These are phyloP conservation scores for Penicillium nucicola DNA, from an alignment of 495 filamentous ascomycete species.

Conservation along the genomic window DNA sequence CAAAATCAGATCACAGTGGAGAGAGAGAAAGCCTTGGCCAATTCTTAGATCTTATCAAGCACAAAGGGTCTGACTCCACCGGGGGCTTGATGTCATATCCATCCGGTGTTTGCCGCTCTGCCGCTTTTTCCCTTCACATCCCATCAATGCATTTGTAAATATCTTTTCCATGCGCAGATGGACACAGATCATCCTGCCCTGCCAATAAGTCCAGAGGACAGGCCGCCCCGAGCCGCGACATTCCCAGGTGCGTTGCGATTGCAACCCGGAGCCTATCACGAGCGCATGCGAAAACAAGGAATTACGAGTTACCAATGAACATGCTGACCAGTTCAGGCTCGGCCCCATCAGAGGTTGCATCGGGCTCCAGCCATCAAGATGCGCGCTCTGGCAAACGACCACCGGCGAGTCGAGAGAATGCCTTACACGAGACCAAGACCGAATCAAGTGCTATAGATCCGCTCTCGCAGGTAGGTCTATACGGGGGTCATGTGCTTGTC, in stretches of 20 bases:
- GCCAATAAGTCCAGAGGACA: conserved; percentile 12
- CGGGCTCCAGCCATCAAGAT: conserved; percentile 36
- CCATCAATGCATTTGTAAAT: neutral
- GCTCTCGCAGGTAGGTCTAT: conserved; percentile 48
- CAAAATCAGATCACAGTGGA: neutral
- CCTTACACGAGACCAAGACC: conserved; percentile 28
- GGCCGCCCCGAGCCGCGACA: conserved; percentile 15
- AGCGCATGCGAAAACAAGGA: neutral
- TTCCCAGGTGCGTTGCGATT: conserved; percentile 18
- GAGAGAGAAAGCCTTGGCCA: neutral
- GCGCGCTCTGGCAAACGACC: conserved; percentile 22
- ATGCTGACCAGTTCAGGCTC: conserved; percentile 24
- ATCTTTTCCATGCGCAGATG: conserved; percentile 10
- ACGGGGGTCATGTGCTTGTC: neutral
- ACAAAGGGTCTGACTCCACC: conserved; percentile 19
- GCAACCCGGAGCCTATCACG: neutral
- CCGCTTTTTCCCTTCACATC: conserved; percentile 4
- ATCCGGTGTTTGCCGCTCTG: conserved; percentile 25
- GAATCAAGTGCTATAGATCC: conserved; percentile 52
- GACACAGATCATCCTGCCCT: conserved; percentile 12
- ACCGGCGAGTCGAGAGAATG: conserved; percentile 22
- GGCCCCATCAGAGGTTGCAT: conserved; percentile 32
- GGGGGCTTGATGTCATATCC: conserved; percentile 34
- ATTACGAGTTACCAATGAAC: neutral
- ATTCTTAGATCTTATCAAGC: conserved; percentile 3